Base-by-base conservation (phyloP, 139 green algal genomes). In the Zygnema cylindricum region DNA sequence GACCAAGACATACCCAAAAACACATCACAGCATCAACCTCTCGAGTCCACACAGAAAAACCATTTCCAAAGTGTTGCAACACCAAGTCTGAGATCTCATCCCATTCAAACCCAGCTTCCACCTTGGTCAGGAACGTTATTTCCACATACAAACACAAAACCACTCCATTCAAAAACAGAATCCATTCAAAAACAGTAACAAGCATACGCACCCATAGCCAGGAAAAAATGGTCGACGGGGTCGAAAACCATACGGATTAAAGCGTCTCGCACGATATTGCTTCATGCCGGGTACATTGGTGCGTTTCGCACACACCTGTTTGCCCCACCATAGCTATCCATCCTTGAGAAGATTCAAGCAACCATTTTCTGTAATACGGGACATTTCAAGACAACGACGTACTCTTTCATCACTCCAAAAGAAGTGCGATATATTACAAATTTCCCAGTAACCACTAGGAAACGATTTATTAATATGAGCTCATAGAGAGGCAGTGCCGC, bases 231-330 rank as follows among this genome's bases (percentile, higher is more conserved):
- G 84, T 16, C 81, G 71, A 16, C 81, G 81, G 32, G 81, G 81
- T 1, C 84, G 69, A 76, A 43, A 88, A 40, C 69, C 69, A 11
- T 85, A 85, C 0, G 84, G 84, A 55, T 2, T 79, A 43, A 38
- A 81, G 32, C 69, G 84, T 23, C 84, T 49, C 43, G 63, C 43
- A n/a, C 95, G 90, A 36, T 92, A 88, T 0, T 82, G 76, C 88
- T 97, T 98, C 90, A 99, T 91, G 25, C 96, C 96, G 0, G 96
- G 96, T 32, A 98, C 93, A 86, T 99, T 99, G 77, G 96, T 98
- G 42, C 96, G 94, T 93, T 99, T 99, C 43, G 96, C 95, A 0
- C 86, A 86, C 38, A 98, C 96, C 95, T 97, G 93, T 57, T 16
- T n/a, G 7, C 32, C 3, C 35, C 22, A n/a, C 7, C 49, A 85